A percentile compares a stretch with the other conserved stretches of the same genome.
These are phyloP conservation scores for Osmozyma mogii DNA, from an alignment of 805 yeast species.

Conservation along the genomic window DNA sequence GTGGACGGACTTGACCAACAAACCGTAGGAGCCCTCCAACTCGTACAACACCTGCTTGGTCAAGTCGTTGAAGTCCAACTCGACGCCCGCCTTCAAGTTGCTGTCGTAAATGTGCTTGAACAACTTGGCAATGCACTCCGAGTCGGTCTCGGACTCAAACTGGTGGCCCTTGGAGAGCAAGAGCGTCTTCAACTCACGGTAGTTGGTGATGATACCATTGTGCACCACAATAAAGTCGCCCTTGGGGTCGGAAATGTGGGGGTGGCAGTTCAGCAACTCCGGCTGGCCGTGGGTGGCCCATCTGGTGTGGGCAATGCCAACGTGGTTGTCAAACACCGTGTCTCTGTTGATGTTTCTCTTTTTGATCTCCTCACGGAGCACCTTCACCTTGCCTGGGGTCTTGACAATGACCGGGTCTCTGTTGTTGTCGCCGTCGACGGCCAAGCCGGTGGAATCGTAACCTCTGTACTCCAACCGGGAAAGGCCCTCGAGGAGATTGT, in stretches of 20 bases:
- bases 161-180: conserved; percentile 68
- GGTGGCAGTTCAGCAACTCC: conserved; percentile 80
- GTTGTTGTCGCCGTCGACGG: conserved; percentile 81
- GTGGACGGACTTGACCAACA: conserved; percentile 83
- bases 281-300: conserved; percentile 99
- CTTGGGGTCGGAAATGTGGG: conserved; percentile 79
- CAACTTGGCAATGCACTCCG: conserved; percentile 95
- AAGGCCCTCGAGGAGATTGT: conserved; percentile 80
- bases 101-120: conserved; percentile 86
- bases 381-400: conserved; percentile 87
- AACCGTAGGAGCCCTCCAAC: conserved; percentile 96
- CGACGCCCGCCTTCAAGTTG: conserved; percentile 60
- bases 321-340: conserved; percentile 71
- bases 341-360: conserved; percentile 45
- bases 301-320: conserved; percentile 97
- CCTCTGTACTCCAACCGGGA: conserved; percentile 93
- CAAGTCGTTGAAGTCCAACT: conserved; percentile 81
- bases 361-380: conserved; percentile 60
- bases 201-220: conserved; percentile 97
- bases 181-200: conserved; percentile 81
- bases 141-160: conserved; percentile 92
- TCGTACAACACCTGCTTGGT: conserved; percentile 89
- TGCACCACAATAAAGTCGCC: conserved; percentile 91
- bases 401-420: conserved; percentile 68
- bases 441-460: conserved; percentile 94